Evolutionary conservation across 176 grass and related monocot species (phyloP).

Genomic region (Oryza meridionalis): DNA sequence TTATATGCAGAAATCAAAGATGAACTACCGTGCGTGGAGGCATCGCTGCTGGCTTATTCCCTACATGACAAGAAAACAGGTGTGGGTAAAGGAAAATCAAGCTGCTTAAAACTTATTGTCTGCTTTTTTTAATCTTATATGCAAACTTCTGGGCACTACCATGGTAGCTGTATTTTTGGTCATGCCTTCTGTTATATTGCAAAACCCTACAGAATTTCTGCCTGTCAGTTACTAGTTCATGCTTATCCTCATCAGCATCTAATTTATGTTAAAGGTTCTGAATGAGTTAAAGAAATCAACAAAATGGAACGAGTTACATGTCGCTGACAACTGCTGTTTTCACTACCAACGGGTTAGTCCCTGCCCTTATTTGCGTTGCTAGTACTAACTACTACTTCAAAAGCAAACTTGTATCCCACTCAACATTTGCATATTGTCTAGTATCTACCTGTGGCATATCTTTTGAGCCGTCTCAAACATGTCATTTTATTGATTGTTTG

Average conservation of each 20-base stretch:
- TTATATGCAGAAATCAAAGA: conserved; percentile 90
- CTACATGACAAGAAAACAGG: conserved; percentile 76
- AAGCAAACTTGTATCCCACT: not conserved
- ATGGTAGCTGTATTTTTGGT: conserved; percentile 12
- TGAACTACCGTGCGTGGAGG: conserved; percentile 97
- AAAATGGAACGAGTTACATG: conserved; percentile 79
- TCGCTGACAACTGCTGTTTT: conserved; percentile 92
- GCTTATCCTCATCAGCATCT: not conserved
- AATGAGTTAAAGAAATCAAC: conserved; percentile 71
- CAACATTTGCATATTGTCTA: not conserved
- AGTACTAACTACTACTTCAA: not conserved
- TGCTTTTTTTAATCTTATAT: conserved; percentile 15
- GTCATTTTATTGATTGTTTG: conserved; percentile 20
- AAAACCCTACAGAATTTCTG: not conserved
- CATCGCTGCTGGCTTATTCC: conserved; percentile 88
- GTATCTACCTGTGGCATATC: not conserved
- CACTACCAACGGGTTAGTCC: conserved; percentile 72
- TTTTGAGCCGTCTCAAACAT: not conserved
- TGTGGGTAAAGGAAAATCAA: conserved; percentile 20
- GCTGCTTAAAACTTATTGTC: not conserved
- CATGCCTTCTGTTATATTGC: not conserved
- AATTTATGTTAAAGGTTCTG: conserved; percentile 60
- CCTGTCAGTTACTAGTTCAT: not conserved
- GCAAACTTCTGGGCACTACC: not conserved
- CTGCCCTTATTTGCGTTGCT: conserved; percentile 1